Conservation (phyloP, 73 alveolate genomes). For the Breviolum minutum region DNA sequence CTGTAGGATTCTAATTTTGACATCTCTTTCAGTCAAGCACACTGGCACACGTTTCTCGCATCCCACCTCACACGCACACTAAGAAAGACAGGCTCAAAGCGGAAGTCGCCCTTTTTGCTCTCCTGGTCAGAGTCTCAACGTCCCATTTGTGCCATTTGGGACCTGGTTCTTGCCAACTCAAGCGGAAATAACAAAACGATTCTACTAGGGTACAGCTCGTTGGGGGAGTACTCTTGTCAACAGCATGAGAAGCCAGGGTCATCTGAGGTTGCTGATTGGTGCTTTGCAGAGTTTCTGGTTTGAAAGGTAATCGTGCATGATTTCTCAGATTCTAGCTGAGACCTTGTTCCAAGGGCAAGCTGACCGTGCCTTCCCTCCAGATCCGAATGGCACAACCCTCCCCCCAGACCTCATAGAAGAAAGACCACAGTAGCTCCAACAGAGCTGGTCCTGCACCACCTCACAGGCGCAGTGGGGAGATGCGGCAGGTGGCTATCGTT, state of each 20-base stretch:
- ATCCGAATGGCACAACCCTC: neutral
- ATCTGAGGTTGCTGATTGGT: too few species aligned
- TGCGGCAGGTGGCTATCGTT: neutral
- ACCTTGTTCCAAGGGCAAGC: too few species aligned
- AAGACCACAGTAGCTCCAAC: conserved; percentile 87
- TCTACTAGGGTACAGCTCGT: too few species aligned
- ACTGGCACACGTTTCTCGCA: neutral
- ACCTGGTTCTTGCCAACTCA: too few species aligned
- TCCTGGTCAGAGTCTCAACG: conserved; percentile 18
- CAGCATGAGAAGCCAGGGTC: too few species aligned
- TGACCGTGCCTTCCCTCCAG: neutral
- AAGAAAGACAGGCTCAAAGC: conserved; percentile 84
- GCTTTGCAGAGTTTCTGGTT: too few species aligned
- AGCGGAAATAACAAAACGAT: too few species aligned
- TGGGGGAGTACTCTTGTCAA: too few species aligned
- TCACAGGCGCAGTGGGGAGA: neutral
- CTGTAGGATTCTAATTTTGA: neutral
- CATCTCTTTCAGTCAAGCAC: neutral
- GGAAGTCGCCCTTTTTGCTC: conserved; percentile 28
- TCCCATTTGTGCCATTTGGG: neutral
- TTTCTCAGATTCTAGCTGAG: too few species aligned
- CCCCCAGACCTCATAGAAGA: conserved; percentile 35
- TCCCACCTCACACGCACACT: conserved; percentile 80
- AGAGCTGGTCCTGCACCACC: conserved; percentile 57
- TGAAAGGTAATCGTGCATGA: too few species aligned